Evolutionary conservation across 1,139 yeast genomes (phyloP), one percentile per base, ranked within the genome.

Genomic region (Pichia inconspicua): DNA sequence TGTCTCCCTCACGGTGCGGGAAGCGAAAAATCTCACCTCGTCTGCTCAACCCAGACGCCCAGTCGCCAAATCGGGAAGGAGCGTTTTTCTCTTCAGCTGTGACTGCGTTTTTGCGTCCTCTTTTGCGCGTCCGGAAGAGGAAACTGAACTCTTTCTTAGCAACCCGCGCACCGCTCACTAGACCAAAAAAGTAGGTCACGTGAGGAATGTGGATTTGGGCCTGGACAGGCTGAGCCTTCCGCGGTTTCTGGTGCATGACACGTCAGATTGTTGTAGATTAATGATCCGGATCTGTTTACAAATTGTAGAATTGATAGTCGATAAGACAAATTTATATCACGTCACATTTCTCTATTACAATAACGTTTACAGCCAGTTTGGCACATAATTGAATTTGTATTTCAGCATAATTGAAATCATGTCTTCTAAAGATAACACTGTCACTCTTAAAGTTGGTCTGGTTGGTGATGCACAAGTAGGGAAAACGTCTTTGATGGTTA

Each of bases 391-490:
- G 30, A 30, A 12, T 12, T 5, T 5, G 1, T 30, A 12, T 30
- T 30, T 30, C 14, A 14, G 34, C 22, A 11, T 15, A 30, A 30
- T 30, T 37, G 25, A 22, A 19, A 22, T 19, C 4, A 37, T 37
- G 40, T 10, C 40, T 10, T 37, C 28, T 17, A 12, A 37, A 9
- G 40, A 37, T 22, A 72, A 70, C 53, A 66, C 71, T 53, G 92
- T 89, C 39, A 88, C 94, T 11, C 74, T 92, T 44, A 94, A 92
- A 62, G 89, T 92, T 25, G 98, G 97, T 9, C 77, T 92, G 48
- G 82, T 92, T 47, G 99, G 99, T 10, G 98, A 94, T 65, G 95
- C 97, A 1, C 96, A 89, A 60, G 92, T 92, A n/a, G 99, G 99
- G 6, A 92, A 92, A 62, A 92, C 99, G 0, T 88, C 97, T 10